These are phyloP conservation scores for Tanozyma kutaoensis DNA, from an alignment of 805 yeast genomes.

Conservation along the genomic window DNA sequence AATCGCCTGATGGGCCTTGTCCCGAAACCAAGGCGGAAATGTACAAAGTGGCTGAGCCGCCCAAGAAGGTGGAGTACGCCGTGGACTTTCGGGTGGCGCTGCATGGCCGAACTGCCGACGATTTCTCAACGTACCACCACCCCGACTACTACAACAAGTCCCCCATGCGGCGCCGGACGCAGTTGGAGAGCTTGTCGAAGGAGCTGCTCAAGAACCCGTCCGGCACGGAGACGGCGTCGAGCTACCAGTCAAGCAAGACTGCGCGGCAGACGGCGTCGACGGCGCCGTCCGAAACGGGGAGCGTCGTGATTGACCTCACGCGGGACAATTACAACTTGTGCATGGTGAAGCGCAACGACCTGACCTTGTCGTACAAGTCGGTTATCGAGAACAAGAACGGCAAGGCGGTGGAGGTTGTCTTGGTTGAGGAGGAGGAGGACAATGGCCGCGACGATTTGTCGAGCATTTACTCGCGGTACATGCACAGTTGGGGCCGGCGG, in stretches of 20 bases:
- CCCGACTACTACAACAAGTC: not conserved
- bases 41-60: constrained; percentile 30
- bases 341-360: constrained; percentile 19
- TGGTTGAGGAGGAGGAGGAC: constrained; percentile 25
- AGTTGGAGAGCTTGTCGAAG: not conserved
- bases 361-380: constrained; percentile 23
- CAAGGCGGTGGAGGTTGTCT: constrained; percentile 26
- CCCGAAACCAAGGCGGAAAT: too few relatives aligned
- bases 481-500: too few relatives aligned
- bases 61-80: constrained; percentile 19
- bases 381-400: constrained; percentile 26
- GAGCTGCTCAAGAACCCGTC: constrained; percentile 2
- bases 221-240: constrained; percentile 8
- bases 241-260: constrained; percentile 17
- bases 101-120: not conserved
- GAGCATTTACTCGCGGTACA: constrained; percentile 23
- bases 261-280: constrained; percentile 14
- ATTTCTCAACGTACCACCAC: not conserved
- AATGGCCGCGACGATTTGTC: constrained; percentile 17
- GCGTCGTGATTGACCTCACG: constrained; percentile 28
- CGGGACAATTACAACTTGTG: constrained; percentile 25
- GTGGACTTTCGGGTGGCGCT: constrained; percentile 27
- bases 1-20: too few relatives aligned
- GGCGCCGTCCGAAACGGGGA: constrained; percentile 13
- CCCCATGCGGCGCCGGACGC: not conserved